These are phyloP conservation scores for Sclerotinia trifoliorum DNA, from an alignment of 2,329 filamentous ascomycete species.

Conservation along the genomic window DNA sequence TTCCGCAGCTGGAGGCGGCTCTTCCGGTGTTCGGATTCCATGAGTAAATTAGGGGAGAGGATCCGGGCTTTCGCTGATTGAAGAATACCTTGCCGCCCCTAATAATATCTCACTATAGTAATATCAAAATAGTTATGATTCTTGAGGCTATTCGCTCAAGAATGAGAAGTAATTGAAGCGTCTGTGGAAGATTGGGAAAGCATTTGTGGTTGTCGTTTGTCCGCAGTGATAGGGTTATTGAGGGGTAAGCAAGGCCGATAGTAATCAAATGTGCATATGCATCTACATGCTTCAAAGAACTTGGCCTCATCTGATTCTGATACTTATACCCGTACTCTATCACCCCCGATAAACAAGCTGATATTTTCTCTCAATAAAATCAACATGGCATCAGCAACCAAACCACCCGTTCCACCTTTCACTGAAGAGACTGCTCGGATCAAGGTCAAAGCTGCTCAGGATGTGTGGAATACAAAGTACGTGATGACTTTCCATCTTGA, in stretches of 20 bases:
- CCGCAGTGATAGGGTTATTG: not conserved
- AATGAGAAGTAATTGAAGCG: too few species aligned
- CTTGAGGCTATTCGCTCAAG: not conserved
- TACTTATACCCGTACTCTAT: not conserved
- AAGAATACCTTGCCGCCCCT: not conserved
- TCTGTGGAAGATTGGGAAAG: too few species aligned
- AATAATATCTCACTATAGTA: too few species aligned
- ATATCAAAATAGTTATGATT: not conserved
- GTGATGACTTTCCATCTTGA: conserved; percentile 23
- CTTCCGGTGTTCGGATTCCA: not conserved
- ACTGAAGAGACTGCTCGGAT: conserved; percentile 66
- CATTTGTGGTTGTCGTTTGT: not conserved
- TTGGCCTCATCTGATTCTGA: not conserved
- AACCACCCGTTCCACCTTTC: conserved; percentile 66
- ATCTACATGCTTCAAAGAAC: not conserved
- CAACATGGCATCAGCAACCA: conserved; percentile 25
- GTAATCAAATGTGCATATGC: conserved; percentile 4
- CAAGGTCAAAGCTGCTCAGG: conserved; percentile 83
- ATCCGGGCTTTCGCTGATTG: not conserved
- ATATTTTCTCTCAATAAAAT: not conserved
- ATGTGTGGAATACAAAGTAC: conserved; percentile 77
- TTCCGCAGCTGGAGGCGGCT: not conserved
- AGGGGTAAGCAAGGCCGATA: not conserved
- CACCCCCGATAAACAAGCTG: not conserved
- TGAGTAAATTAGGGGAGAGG: not conserved